Evolutionary conservation across 2,329 filamentous ascomycete species (phyloP).

Genomic region (Xylariaceae sp.): DNA sequence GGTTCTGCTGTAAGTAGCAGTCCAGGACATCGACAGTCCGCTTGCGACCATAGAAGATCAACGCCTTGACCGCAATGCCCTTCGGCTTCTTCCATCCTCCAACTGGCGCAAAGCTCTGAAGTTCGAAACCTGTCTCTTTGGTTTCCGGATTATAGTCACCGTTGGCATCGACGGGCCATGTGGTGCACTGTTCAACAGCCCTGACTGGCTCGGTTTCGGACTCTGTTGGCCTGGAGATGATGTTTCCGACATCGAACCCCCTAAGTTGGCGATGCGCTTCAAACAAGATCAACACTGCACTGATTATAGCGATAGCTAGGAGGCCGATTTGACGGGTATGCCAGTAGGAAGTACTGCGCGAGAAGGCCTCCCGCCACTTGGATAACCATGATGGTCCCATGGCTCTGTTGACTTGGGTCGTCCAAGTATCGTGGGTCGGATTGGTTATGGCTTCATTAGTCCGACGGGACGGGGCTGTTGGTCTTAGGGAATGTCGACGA

Average conservation of each 20-base stretch:
- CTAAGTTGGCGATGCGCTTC: slow-evolving; percentile 22
- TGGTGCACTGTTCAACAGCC: slow-evolving; percentile 25
- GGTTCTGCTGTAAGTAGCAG: slow-evolving; percentile 42
- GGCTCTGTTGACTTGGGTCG: not conserved
- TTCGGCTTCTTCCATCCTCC: slow-evolving; percentile 29
- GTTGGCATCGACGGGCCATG: slow-evolving; percentile 25
- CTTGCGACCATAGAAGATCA: slow-evolving; percentile 43
- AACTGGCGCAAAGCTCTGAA: slow-evolving; percentile 24
- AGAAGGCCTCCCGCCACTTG: slow-evolving; percentile 19
- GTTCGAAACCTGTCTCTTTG: slow-evolving; percentile 1
- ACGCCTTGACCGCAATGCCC: slow-evolving; percentile 36
- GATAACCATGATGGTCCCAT: slow-evolving; percentile 5
- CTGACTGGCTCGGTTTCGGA: not conserved
- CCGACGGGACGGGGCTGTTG: not conserved
- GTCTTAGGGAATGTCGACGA: not conserved
- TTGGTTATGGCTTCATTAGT: not conserved
- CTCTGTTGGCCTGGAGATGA: not conserved
- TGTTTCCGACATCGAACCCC: slow-evolving; percentile 11
- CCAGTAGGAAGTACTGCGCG: slow-evolving; percentile 16
- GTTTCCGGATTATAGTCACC: slow-evolving; percentile 14
- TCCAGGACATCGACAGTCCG: slow-evolving; percentile 42
- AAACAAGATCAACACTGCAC: slow-evolving; percentile 21
- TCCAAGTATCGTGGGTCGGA: not conserved
- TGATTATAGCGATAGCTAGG: slow-evolving; percentile 15
- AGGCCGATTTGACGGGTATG: slow-evolving; percentile 20